Base-by-base conservation (phyloP, 23 red algal species). In the Cyanidioschyzon merolae region DNA sequence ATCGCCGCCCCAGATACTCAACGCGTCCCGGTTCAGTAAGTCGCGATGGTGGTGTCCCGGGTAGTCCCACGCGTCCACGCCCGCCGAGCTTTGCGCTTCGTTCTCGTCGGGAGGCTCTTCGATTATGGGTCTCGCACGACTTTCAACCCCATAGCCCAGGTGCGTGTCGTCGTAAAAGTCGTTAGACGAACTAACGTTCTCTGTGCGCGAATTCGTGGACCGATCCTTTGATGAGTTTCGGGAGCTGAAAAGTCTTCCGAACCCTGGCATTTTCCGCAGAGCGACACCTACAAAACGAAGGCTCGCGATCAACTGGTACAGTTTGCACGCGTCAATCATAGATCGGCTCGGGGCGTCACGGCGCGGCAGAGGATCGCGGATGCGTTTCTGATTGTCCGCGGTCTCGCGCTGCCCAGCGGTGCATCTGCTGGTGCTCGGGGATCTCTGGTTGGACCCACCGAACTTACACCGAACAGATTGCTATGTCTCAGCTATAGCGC, bases 91-190 rank as follows among this genome's bases (percentile, higher is more conserved):
- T 27, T 35, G 63, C 3, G 12, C 63, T 7, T 25, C 63, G n/a
- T 15, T 35, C 63, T 71, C 63, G 63, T 71, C 63, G 29, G 63
- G 63, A 3, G 21, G n/a, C 29, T 71, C 63, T 35, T 32, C 63
- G 29, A 35, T 71, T 7, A 32, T 32, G 12, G 63, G n/a, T 25
- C n/a, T 7, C 63, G 63, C 12, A 27, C 63, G 12, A 25, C n/a
- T 32, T 27, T 25, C n/a, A 3, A 71, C 63, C 29, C n/a, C 21
- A 27, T 71, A 71, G 2, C 63, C 63, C 63, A 71, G 29, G 32
- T 71, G 63, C 7, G 63, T 71, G 29, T 71, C 63, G 63, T 71
- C 63, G 29, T 71, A 71, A 25, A 71, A 32, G 16, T 71, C 63
- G 32, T 3, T 21, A 54, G 45, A 54, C 7, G 7, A 54, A 7